A percentile compares a stretch with the other conserved stretches of the same genome.
Evolutionary conservation across 129 eudicot genomes (phyloP).

Genomic region (Calendula officinalis): DNA sequence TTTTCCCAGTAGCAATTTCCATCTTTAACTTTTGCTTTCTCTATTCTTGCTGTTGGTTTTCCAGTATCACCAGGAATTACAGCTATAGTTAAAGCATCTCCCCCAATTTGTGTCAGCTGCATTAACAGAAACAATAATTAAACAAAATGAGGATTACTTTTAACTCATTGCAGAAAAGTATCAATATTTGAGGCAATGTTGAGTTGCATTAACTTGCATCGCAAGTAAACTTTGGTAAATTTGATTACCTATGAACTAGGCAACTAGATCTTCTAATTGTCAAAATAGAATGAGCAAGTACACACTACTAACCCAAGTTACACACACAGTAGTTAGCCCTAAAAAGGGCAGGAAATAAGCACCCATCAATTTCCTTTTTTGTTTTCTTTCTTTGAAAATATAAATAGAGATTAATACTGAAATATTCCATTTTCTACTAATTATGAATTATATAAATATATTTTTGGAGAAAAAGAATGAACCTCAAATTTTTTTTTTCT

Average conservation of each 20-base stretch:
- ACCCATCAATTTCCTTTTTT: slow-evolving; percentile 2
- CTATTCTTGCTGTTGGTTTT: slow-evolving; percentile 74
- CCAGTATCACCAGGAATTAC: slow-evolving; percentile 78
- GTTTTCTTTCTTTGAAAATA: slow-evolving; percentile 5
- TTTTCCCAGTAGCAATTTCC: slow-evolving; percentile 92
- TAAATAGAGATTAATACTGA: neutral
- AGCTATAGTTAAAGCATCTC: slow-evolving; percentile 70
- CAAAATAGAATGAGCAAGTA: neutral
- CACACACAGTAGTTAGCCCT: slow-evolving; percentile 5
- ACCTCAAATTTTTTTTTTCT: slow-evolving; percentile 23
- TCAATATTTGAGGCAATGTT: slow-evolving; percentile 8
- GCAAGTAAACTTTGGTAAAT: neutral
- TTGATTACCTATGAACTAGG: neutral
- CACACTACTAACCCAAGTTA: slow-evolving; percentile 10
- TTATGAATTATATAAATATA: neutral
- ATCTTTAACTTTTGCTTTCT: slow-evolving; percentile 66
- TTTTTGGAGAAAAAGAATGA: neutral
- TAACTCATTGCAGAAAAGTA: no score
- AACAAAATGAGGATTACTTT: neutral
- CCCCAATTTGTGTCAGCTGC: slow-evolving; percentile 58
- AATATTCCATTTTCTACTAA: slow-evolving; percentile 4
- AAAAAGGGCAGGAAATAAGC: slow-evolving; percentile 7
- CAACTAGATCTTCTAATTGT: slow-evolving; percentile 20
- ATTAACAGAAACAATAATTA: slow-evolving; percentile 15
- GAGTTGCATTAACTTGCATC: neutral